These are phyloP conservation scores for Clarkia xantiana DNA, from an alignment of 345 rosid genomes.

Conservation along the genomic window DNA sequence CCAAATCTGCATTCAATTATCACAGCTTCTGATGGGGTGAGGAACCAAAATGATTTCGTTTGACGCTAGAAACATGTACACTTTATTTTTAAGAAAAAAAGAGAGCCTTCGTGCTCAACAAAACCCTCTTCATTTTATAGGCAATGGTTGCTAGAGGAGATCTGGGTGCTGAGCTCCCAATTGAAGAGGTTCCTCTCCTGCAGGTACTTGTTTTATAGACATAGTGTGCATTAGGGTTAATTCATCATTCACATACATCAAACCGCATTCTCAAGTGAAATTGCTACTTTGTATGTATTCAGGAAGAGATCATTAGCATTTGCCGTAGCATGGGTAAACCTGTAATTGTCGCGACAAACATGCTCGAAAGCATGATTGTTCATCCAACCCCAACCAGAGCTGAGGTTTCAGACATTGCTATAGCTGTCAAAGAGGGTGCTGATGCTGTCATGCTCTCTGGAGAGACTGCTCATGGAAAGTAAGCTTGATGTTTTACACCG, in stretches of 20 bases:
- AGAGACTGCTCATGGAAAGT: slow-evolving; percentile 99
- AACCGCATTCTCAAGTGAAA: background rate
- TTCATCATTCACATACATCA: slow-evolving; percentile 7
- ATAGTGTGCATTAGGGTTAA: background rate
- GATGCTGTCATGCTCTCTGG: slow-evolving; percentile 99
- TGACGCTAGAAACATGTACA: too few relatives aligned
- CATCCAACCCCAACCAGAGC: slow-evolving; percentile 98
- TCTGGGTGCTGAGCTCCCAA: slow-evolving; percentile 99
- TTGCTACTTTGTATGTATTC: slow-evolving; percentile 11
- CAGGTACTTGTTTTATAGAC: slow-evolving; percentile 39
- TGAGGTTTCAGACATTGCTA: slow-evolving; percentile 97
- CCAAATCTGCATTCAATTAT: slow-evolving; percentile 89
- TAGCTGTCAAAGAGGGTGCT: slow-evolving; percentile 97
- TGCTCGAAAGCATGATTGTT: slow-evolving; percentile 99
- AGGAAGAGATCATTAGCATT: slow-evolving; percentile 81
- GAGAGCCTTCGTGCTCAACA: background rate
- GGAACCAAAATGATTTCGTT: slow-evolving; percentile 1
- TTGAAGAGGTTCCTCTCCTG: slow-evolving; percentile 95
- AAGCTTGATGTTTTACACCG: slow-evolving; percentile 14
- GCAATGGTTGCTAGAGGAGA: slow-evolving; percentile 99
- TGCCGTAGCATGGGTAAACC: slow-evolving; percentile 99
- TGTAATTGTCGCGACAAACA: slow-evolving; percentile 96
- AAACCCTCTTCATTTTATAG: slow-evolving; percentile 15
- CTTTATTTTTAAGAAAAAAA: too few relatives aligned
- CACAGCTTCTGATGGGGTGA: slow-evolving; percentile 98